Conservation (phyloP, 148 eudicot genomes). For the Fagopyrum homotropicum region DNA sequence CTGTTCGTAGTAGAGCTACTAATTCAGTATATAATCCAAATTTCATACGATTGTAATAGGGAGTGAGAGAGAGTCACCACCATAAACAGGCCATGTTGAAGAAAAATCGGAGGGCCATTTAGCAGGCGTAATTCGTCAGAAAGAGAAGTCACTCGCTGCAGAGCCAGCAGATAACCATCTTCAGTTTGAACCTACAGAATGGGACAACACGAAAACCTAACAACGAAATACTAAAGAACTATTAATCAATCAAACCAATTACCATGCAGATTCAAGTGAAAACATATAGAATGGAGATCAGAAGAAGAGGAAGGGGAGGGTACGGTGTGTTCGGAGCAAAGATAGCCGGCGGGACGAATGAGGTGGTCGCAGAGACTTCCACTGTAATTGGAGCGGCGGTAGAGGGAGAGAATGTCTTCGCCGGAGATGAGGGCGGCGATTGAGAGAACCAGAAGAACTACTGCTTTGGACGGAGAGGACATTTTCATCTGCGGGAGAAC, state of each 20-base stretch:
- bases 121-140: slow-evolving; percentile 17
- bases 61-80: slow-evolving; percentile 20
- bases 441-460: slow-evolving; percentile 13
- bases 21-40: too few relatives aligned
- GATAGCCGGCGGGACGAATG: slow-evolving; percentile 52
- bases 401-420: slow-evolving; percentile 16
- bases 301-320: background rate
- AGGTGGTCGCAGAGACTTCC: slow-evolving; percentile 53
- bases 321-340: slow-evolving; percentile 78
- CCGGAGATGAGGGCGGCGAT: slow-evolving; percentile 18
- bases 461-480: slow-evolving; percentile 7
- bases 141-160: slow-evolving; percentile 66
- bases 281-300: background rate
- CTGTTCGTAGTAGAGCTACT: too few relatives aligned
- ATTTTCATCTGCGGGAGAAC: background rate
- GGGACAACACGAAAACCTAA: background rate
- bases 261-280: background rate
- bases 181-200: slow-evolving; percentile 57
- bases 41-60: too few relatives aligned
- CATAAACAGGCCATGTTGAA: slow-evolving; percentile 84
- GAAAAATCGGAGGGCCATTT: slow-evolving; percentile 62
- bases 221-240: too few relatives aligned
- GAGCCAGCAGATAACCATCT: slow-evolving; percentile 72
- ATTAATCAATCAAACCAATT: background rate
- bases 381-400: slow-evolving; percentile 12